Conservation (phyloP, 495 filamentous ascomycete genomes). For the Tuber microsphaerosporum region DNA sequence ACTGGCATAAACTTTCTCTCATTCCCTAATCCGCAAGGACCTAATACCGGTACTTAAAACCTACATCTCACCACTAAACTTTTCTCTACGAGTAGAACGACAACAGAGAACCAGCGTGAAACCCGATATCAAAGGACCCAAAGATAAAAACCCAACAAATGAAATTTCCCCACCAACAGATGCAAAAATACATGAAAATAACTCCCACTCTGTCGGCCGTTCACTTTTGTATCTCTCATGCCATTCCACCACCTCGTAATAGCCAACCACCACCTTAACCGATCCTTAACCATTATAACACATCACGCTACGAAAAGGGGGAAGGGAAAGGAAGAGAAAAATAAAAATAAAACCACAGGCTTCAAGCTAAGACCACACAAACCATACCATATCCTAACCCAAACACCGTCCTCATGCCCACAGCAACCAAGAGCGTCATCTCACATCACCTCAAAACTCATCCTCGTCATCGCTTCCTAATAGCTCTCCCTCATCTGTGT, state of each 20-base stretch:
- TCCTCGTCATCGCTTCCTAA: conserved; percentile 90
- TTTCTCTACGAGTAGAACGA: background rate
- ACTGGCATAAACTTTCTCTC: background rate
- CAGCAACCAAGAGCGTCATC: conserved; percentile 4
- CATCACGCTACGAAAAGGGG: background rate
- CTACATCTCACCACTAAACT: background rate
- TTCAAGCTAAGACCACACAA: conserved; percentile 1
- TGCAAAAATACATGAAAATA: conserved; percentile 5
- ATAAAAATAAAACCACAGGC: background rate
- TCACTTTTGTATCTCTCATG: background rate
- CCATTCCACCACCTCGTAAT: background rate
- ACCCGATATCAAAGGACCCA: conserved; percentile 1
- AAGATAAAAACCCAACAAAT: background rate
- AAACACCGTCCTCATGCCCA: conserved; percentile 1
- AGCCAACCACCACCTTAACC: background rate
- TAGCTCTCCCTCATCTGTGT: conserved; percentile 87
- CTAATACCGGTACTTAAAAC: background rate
- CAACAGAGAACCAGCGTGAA: conserved; percentile 4
- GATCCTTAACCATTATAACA: background rate
- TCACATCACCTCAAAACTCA: conserved; percentile 52
- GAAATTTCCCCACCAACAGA: background rate
- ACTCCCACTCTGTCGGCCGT: background rate
- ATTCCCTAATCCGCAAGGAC: conserved; percentile 5
- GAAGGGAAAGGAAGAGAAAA: background rate
- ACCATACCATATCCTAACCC: background rate